These are phyloP conservation scores for Coemansia sp. DNA, from an alignment of 192 early-diverging fungal species.

Conservation along the genomic window DNA sequence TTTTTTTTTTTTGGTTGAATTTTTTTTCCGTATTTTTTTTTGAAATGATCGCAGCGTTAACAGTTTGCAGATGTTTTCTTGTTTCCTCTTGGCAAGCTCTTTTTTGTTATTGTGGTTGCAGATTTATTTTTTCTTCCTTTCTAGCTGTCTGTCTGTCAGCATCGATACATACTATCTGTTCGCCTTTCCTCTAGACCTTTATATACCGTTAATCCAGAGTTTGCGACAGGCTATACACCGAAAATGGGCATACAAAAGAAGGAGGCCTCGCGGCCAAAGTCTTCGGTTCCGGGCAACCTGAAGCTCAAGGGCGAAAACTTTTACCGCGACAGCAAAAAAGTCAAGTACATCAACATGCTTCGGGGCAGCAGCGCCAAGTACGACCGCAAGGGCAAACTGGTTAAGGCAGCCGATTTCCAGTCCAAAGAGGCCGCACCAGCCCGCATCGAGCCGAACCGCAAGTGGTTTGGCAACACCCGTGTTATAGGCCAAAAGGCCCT, in stretches of 20 bases:
- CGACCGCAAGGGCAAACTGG: slow-evolving; percentile 83
- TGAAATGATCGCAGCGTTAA: background rate
- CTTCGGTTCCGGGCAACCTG: slow-evolving; percentile 62
- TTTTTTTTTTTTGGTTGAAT: background rate
- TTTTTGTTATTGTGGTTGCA: background rate
- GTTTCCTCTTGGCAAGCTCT: background rate
- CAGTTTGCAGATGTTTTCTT: background rate
- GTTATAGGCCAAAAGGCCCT: slow-evolving; percentile 95
- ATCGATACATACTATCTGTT: background rate
- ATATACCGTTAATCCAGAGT: background rate
- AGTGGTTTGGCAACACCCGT: slow-evolving; percentile 98
- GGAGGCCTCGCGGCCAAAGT: slow-evolving; percentile 49
- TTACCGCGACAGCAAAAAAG: slow-evolving; percentile 95
- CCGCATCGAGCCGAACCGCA: slow-evolving; percentile 90
- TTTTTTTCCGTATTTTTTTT: slow-evolving; percentile 4
- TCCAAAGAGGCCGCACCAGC: slow-evolving; percentile 71
- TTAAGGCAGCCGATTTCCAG: slow-evolving; percentile 92
- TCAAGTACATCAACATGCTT: slow-evolving; percentile 90
- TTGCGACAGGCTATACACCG: background rate
- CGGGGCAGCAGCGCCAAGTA: slow-evolving; percentile 84
- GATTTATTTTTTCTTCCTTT: background rate
- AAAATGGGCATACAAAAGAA: slow-evolving; percentile 56
- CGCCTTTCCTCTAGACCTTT: background rate
- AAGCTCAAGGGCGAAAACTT: slow-evolving; percentile 98
- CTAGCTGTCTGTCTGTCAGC: background rate